Conservation (phyloP, 768 basidiomycete genomes). For the Lentinula detonsa region DNA sequence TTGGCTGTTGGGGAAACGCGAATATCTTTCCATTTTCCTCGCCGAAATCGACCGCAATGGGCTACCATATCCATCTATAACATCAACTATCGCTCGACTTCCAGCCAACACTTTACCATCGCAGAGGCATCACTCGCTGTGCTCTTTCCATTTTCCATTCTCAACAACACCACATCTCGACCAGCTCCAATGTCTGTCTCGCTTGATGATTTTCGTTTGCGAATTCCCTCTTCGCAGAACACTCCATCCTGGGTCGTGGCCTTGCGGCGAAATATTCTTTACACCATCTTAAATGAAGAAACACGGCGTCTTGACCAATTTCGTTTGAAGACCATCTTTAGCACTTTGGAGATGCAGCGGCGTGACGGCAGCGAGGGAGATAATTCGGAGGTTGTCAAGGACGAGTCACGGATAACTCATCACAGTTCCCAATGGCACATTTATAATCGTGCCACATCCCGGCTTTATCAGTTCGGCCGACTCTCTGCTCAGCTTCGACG, state of each 20-base stretch:
- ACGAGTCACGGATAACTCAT: conserved; percentile 26
- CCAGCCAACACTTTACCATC: conserved; percentile 18
- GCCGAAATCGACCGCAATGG: conserved; percentile 22
- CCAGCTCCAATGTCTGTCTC: conserved; percentile 24
- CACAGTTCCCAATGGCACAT: conserved; percentile 30
- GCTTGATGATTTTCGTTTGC: conserved; percentile 30
- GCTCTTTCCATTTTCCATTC: conserved; percentile 30
- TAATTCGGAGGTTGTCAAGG: conserved; percentile 12
- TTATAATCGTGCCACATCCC: conserved; percentile 19
- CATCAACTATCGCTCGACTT: conserved; percentile 18
- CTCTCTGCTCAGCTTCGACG: conserved; percentile 32
- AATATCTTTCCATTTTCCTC: conserved; percentile 25
- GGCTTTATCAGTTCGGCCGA: conserved; percentile 34
- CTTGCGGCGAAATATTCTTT: conserved; percentile 30
- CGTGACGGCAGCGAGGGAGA: conserved; percentile 7
- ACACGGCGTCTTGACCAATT: conserved; percentile 32
- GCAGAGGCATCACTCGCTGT: conserved; percentile 15
- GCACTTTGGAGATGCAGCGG: conserved; percentile 10
- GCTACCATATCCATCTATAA: conserved; percentile 19
- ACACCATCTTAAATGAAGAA: conserved; percentile 33
- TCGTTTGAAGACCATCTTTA: conserved; percentile 25
- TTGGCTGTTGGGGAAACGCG: neutral
- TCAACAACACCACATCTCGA: conserved; percentile 28
- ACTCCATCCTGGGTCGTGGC: conserved; percentile 31
- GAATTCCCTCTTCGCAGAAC: conserved; percentile 23